phyloP scores from a whole-genome alignment of 768 basidiomycete species.

The Calocera cornea region DNA sequence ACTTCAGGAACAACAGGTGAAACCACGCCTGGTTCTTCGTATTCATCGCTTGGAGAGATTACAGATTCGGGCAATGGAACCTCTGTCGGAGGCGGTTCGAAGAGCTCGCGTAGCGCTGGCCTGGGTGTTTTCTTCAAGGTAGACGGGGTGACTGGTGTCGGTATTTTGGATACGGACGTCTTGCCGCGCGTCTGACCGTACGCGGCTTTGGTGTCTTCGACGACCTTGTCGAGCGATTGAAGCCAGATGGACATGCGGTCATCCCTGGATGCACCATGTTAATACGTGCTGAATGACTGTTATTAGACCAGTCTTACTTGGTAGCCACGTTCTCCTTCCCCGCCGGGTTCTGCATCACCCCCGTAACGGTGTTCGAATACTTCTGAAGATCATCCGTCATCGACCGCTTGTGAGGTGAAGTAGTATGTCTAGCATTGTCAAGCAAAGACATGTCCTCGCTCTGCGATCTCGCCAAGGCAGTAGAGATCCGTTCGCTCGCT shows the following conservation, averaged over 20 bases:
- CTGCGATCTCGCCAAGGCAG: not conserved
- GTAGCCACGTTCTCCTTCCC: too few relatives aligned
- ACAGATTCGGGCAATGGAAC: not conserved
- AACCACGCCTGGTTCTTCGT: too few relatives aligned
- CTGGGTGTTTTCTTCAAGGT: not conserved
- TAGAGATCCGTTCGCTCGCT: not conserved
- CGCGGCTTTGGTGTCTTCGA: not conserved
- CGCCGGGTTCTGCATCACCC: not conserved
- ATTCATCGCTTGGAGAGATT: not conserved
- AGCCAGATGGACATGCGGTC: not conserved
- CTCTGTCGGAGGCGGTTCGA: not conserved
- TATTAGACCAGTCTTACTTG: too few relatives aligned
- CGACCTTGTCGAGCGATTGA: not conserved
- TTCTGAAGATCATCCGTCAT: not conserved
- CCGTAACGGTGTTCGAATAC: too few relatives aligned
- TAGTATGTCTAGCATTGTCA: not conserved
- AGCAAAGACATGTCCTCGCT: not conserved
- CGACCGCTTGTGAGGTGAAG: not conserved
- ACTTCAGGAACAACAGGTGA: too few relatives aligned
- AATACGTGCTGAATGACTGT: too few relatives aligned
- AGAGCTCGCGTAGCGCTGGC: not conserved
- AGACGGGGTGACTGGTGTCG: too few relatives aligned
- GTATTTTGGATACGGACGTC: too few relatives aligned
- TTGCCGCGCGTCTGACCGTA: not conserved
- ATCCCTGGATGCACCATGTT: too few relatives aligned